Base-by-base conservation (phyloP, 2,329 filamentous ascomycete genomes). In the Aspergillus fumigatus region DNA sequence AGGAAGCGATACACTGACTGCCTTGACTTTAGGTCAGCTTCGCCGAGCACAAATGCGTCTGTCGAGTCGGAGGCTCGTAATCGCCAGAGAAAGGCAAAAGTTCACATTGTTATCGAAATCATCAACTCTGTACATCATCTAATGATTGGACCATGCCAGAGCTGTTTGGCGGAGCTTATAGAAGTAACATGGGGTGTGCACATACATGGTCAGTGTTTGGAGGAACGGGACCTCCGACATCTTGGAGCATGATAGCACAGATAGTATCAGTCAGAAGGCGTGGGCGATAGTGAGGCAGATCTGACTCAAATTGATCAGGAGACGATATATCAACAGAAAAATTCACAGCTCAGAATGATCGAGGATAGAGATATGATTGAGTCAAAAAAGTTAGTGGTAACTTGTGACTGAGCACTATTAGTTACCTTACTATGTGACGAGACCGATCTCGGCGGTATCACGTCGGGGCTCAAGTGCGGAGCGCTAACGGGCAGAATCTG, bases 1-100 rank as follows among this genome's bases (percentile, higher is more conserved):
- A 41, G 94, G 94, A 26, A 99, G 79, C 17, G 94, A 97, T 45
- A 97, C 93, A 73, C 93, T 97, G 62, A 97, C 90, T 62, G 93
- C 94, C 92, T 97, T 54, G 53, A n/a, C 27, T 48, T 41, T 26
- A 21, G 53, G 48, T 58, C 47, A 63, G 59, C 40, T 54, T 51
- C 9, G 51, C 23, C 26, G 6, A 38, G 14, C 17, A 49, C 35
- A 19, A 5, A 9, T 10, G 32, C 47, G 19, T 51, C 52, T 26
- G 26, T 51, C 10, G 23, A 25, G 17, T 14, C 14, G 1, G 17
- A 17, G 3, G 14, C n/a, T 26, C 3, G 11, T 8, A 14, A 19
- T 14, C 21, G 14, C 10, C 23, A 47, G 21, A 14, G 21, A 23
- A 23, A 26, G 23, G n/a, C 32, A 17, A 38, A 35, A 35, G 7